These are phyloP conservation scores for Ogataea polymorpha DNA, from an alignment of 805 yeast species.

Conservation along the genomic window DNA sequence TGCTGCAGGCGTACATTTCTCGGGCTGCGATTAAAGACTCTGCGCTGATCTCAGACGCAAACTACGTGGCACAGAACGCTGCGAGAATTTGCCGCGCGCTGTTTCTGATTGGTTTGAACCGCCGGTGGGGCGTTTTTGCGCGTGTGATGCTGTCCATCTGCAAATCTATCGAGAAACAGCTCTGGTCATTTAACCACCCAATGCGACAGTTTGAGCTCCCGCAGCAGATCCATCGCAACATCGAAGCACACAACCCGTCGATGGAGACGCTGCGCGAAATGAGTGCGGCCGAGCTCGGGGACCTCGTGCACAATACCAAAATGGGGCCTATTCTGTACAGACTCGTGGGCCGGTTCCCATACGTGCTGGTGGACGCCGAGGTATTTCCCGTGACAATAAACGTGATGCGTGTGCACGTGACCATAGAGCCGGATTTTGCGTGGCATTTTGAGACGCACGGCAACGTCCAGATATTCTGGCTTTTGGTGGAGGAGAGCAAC, in stretches of 20 bases:
- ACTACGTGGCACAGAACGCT: slow-evolving; percentile 93
- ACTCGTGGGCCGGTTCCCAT: slow-evolving; percentile 71
- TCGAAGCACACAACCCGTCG: slow-evolving; percentile 61
- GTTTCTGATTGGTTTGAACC: slow-evolving; percentile 77
- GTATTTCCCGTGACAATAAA: slow-evolving; percentile 84
- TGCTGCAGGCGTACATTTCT: slow-evolving; percentile 86
- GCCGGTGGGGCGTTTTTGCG: slow-evolving; percentile 88
- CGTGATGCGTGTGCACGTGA: slow-evolving; percentile 78
- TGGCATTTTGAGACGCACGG: slow-evolving; percentile 89
- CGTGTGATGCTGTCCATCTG: slow-evolving; percentile 75
- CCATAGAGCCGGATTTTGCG: slow-evolving; percentile 68
- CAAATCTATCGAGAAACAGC: slow-evolving; percentile 75
- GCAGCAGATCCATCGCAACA: slow-evolving; percentile 54
- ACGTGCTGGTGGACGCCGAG: slow-evolving; percentile 69
- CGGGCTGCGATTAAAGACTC: slow-evolving; percentile 70
- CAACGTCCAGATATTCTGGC: slow-evolving; percentile 83
- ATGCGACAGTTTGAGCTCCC: slow-evolving; percentile 82
- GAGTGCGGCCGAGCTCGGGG: slow-evolving; percentile 78
- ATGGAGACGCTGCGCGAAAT: slow-evolving; percentile 74
- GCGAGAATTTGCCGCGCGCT: slow-evolving; percentile 91
- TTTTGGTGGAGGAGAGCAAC: slow-evolving; percentile 84
- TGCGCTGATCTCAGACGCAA: slow-evolving; percentile 79
- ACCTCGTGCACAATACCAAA: slow-evolving; percentile 75
- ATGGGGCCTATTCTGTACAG: slow-evolving; percentile 65
- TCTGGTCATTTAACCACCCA: slow-evolving; percentile 93